Conservation (phyloP, 2,329 filamentous ascomycete species). For the Fusarium udum region DNA sequence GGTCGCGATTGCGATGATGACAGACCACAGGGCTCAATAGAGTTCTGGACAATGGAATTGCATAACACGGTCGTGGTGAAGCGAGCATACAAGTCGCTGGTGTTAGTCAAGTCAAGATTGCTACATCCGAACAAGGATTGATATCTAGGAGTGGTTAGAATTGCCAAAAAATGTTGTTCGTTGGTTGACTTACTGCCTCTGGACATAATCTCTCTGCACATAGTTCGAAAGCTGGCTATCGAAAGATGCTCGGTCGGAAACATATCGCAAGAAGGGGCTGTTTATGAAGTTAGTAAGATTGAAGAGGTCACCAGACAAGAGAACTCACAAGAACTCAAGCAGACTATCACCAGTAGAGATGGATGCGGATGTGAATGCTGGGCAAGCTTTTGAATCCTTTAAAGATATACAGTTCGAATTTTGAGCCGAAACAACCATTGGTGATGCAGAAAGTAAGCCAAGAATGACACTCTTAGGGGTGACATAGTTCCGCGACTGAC, state of each 20-base stretch:
- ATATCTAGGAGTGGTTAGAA: conserved; percentile 68
- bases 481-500: conserved; percentile 26
- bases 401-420: conserved; percentile 69
- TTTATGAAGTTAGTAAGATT: conserved; percentile 23
- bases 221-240: conserved; percentile 79
- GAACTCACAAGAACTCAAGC: conserved; percentile 71
- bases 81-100: conserved; percentile 85
- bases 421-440: conserved; percentile 51
- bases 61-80: conserved; percentile 93
- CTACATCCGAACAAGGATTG: conserved; percentile 82
- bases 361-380: conserved; percentile 76
- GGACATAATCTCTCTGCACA: conserved; percentile 77
- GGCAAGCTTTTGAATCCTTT: conserved; percentile 73
- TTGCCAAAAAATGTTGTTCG: neutral
- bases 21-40: conserved; percentile 74
- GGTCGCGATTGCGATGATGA: conserved; percentile 72
- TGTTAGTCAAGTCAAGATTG: conserved; percentile 79
- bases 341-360: conserved; percentile 71
- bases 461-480: conserved; percentile 37
- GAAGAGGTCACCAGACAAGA: neutral
- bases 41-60: conserved; percentile 93
- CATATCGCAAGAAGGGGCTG: conserved; percentile 86
- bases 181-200: conserved; percentile 72
- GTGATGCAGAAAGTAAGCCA: conserved; percentile 41
- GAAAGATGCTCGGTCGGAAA: conserved; percentile 79